Evolutionary conservation across 768 basidiomycete species (phyloP).

Genomic region (Lentinus brumalis): DNA sequence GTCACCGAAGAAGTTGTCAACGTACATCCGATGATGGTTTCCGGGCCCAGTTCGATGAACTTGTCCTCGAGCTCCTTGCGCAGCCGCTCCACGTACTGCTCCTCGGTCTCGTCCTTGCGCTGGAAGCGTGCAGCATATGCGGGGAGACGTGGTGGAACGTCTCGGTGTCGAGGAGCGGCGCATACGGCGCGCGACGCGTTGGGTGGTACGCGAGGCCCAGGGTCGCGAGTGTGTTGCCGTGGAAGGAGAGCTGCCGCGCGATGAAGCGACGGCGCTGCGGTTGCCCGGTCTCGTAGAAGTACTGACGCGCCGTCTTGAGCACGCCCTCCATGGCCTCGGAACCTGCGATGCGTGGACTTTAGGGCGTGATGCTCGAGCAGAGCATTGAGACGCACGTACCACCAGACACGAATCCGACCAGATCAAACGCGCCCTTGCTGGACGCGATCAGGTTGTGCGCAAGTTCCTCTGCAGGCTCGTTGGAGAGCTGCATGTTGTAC

Average conservation of each 20-base stretch:
- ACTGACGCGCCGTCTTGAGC: conserved; percentile 81
- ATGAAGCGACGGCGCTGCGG: conserved; percentile 77
- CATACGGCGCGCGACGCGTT: conserved; percentile 67
- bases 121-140: conserved; percentile 86
- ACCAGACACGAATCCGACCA: conserved; percentile 73
- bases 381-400: conserved; percentile 42
- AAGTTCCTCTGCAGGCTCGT: conserved; percentile 77
- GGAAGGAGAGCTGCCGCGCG: conserved; percentile 75
- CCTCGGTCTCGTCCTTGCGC: conserved; percentile 67
- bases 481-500: conserved; percentile 85
- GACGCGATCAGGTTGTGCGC: conserved; percentile 65
- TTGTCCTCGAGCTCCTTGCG: conserved; percentile 83
- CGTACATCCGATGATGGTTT: conserved; percentile 82
- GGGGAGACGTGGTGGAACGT: conserved; percentile 87
- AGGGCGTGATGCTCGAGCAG: neutral
- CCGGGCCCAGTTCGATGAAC: conserved; percentile 78
- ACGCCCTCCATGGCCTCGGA: conserved; percentile 89
- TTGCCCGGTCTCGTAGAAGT: conserved; percentile 71
- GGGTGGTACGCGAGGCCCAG: conserved; percentile 71
- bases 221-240: conserved; percentile 80
- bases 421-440: conserved; percentile 73
- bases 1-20: conserved; percentile 13
- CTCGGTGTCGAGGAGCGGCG: conserved; percentile 58
- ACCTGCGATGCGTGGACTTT: conserved; percentile 42
- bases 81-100: conserved; percentile 77